Evolutionary conservation across 169 alveolate genomes (phyloP), one percentile per base, ranked within the genome.

Genomic region (Blepharisma undulans): DNA sequence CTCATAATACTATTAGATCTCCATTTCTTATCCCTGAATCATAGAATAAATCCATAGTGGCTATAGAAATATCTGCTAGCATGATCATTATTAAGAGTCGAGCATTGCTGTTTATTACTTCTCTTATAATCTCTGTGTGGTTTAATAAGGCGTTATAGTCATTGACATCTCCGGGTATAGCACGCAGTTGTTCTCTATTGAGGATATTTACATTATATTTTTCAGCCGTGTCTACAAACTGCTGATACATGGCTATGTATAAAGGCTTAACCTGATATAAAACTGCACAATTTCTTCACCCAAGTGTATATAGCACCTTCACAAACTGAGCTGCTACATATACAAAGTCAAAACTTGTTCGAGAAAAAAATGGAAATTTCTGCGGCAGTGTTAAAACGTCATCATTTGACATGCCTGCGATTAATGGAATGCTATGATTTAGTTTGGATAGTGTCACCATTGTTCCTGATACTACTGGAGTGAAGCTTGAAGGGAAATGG

Each of bases 11-110:
- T 32, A 27, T 27, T 29, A 78, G 18, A 32, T 78, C 86, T 10
- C 86, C 86, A 2, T 32, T 78, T 32, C 86, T 78, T 21, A 78
- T 1, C n/a, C 86, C 86, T 21, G 27, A 22, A 32, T 78, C 86
- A n/a, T 78, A 78, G 10, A 78, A 6, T 12, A 48, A 48, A 14
- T 84, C 89, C 30, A 60, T 25, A 1, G 29, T 22, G 6, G 6
- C 33, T 16, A 22, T 32, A 59, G 74, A 22, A 59, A 21, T 36
- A 36, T 77, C 77, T 8, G 74, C 32, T 0, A 22, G 32, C 74
- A 60, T 25, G 8, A 33, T 8, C 48, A 84, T 22, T 21, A 84
- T 48, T 5, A 48, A 48, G 1, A 48, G 66, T 2, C 66, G 66
- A 48, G 66, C 66, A 18, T 48, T 48, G 66, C 66, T 48, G 10